Percentiles rank a stretch among this genome's conserved stretches.
Evolutionary conservation across 164 flowering plant genomes (phyloP).

Genomic region (Vitis riparia): DNA sequence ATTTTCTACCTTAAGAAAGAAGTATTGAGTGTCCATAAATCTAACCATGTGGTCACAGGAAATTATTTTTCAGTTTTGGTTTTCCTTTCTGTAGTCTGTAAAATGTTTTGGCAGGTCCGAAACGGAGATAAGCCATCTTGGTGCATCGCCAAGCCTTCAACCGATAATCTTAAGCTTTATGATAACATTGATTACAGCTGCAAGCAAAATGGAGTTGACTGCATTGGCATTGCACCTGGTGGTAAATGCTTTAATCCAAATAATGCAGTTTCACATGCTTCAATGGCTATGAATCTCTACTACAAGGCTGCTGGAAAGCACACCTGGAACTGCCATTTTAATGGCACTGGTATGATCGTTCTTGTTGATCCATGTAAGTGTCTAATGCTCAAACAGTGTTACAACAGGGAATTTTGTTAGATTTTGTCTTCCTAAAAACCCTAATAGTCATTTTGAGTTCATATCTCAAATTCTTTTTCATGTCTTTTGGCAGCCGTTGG

Average conservation of each 20-base stretch:
- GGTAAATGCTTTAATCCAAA: constrained; percentile 13
- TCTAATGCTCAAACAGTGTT: neutral
- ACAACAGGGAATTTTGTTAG: too few relatives aligned
- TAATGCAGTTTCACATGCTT: constrained; percentile 6
- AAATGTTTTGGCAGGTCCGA: too few relatives aligned
- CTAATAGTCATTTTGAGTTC: neutral
- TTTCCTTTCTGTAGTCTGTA: too few relatives aligned
- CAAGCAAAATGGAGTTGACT: constrained; percentile 8
- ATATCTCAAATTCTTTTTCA: neutral
- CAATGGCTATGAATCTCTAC: constrained; percentile 18
- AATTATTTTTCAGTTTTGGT: too few relatives aligned
- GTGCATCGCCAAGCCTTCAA: constrained; percentile 19
- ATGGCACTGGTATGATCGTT: constrained; percentile 13
- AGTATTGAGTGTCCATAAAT: too few relatives aligned
- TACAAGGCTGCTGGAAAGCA: constrained; percentile 14
- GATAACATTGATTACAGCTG: constrained; percentile 15
- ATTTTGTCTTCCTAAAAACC: too few relatives aligned
- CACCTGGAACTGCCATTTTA: constrained; percentile 12
- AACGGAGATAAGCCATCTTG: constrained; percentile 7
- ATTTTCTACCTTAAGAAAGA: too few relatives aligned
- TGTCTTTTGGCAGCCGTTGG: constrained; percentile 13
- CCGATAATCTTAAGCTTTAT: neutral
- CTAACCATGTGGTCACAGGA: too few relatives aligned
- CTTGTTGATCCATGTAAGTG: constrained; percentile 13
- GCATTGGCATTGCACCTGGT: constrained; percentile 13